Evolutionary conservation across 345 rosid genomes (phyloP), one percentile per base, ranked within the genome.

Genomic region (Citrus glauca): DNA sequence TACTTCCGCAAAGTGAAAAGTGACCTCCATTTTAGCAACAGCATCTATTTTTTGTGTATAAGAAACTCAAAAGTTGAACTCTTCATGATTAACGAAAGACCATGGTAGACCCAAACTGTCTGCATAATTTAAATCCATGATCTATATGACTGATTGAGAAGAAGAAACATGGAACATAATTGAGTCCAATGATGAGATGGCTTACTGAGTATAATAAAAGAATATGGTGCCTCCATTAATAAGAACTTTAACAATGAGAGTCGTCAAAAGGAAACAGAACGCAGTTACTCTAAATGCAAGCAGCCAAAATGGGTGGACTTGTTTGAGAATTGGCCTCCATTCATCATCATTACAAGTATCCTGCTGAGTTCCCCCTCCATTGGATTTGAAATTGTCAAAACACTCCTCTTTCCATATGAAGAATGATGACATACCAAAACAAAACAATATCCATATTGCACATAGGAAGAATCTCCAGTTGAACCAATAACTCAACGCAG

Each of bases 381-480:
- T 79, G 59, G 86, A 65, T 66, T 74, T 82, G 74, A 71, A 30
- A 81, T 81, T 28, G 74, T 72, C 61, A 24, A 76, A 66, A 75
- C 80, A 76, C 80, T 91, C 94, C 38, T 74, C 80, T 82, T 90
- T 90, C 89, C 91, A 77, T 64, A 91, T 72, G 32, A 85, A 71
- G 48, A 79, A 76, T 24, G 84, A 53, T 11, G 95, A 79, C 66
- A 74, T 75, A 79, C 82, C 55, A 81, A 88, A 30, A 11, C 89
- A 91, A 1, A 62, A 27, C 17, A 87, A 67, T 0, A 91, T 88
- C 88, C 90, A 88, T 37, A 91, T 66, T 35, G 88, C 88, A 86
- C 95, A 91, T 53, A 88, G 80, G 72, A 93, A 78, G 61, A 90
- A 86, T 83, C 89, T 90, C 94, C 91, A 91, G 62, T 88, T 91